Percentiles rank a stretch among this genome's conserved stretches.
phyloP scores from a whole-genome alignment of 2,329 filamentous ascomycete species.

The Paraconiothyrium brasiliense region DNA sequence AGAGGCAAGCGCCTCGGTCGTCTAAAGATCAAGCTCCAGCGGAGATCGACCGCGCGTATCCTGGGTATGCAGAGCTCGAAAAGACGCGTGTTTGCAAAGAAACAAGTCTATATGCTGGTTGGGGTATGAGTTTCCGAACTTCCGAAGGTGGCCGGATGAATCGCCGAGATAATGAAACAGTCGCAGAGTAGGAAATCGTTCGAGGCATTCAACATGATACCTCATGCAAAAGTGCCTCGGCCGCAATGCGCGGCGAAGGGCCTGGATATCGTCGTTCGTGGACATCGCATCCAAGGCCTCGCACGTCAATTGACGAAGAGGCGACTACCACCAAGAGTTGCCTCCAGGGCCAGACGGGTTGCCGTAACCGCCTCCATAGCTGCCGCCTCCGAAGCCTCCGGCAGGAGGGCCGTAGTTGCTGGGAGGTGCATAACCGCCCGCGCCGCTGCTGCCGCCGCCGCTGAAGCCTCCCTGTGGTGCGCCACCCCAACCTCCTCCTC shows the following conservation, averaged over 20 bases:
- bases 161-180: constrained; percentile 39
- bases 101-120: constrained; percentile 62
- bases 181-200: constrained; percentile 30
- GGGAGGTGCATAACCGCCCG: constrained; percentile 53
- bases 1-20: constrained; percentile 46
- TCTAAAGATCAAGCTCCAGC: constrained; percentile 49
- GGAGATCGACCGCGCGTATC: constrained; percentile 45
- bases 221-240: constrained; percentile 21
- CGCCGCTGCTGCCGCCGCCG: constrained; percentile 54
- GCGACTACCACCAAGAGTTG: constrained; percentile 73
- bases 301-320: constrained; percentile 32
- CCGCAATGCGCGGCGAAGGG: constrained; percentile 30
- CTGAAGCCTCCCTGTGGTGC: constrained; percentile 40
- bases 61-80: constrained; percentile 51
- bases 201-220: constrained; percentile 11
- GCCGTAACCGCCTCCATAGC: constrained; percentile 68
- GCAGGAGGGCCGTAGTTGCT: constrained; percentile 68
- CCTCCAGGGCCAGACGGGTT: constrained; percentile 71
- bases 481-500: constrained; percentile 55
- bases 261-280: constrained; percentile 33
- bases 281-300: constrained; percentile 38
- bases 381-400: constrained; percentile 60
- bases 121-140: constrained; percentile 58
- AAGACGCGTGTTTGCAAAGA: constrained; percentile 53
- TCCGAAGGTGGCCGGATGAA: constrained; percentile 49